A percentile compares a stretch with the other conserved stretches of the same genome.
phyloP scores from a whole-genome alignment of 371 early-diverging fungal species.

The Mucor irregularis region DNA sequence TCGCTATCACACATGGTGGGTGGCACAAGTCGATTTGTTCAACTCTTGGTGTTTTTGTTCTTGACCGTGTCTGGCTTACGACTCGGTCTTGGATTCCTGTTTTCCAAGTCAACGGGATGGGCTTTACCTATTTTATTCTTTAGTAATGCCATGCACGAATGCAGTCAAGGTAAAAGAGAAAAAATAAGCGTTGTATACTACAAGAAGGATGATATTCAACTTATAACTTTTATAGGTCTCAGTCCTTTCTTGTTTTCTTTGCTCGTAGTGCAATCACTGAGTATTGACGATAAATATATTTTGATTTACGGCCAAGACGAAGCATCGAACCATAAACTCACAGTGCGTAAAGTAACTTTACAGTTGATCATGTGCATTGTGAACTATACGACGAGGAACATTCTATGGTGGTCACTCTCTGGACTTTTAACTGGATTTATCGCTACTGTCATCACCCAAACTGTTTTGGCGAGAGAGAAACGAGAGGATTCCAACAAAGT shows the following conservation, averaged over 20 bases:
- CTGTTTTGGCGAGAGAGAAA: conserved; percentile 10
- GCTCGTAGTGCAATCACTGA: conserved; percentile 56
- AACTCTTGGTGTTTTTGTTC: conserved; percentile 30
- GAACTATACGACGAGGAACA: conserved; percentile 41
- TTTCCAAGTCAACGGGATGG: conserved; percentile 60
- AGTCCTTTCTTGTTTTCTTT: conserved; percentile 60
- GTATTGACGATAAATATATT: conserved; percentile 56
- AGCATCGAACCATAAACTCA: conserved; percentile 26
- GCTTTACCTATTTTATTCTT: conserved; percentile 59
- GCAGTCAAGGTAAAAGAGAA: conserved; percentile 54
- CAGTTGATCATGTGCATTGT: conserved; percentile 44
- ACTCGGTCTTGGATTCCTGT: conserved; percentile 49
- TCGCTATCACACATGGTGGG: conserved; percentile 48
- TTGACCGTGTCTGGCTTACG: conserved; percentile 35
- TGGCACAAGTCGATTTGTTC: conserved; percentile 45
- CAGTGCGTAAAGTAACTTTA: conserved; percentile 32
- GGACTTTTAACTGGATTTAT: conserved; percentile 43
- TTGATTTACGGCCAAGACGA: conserved; percentile 39
- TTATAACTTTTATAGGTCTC: conserved; percentile 36
- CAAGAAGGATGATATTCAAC: not conserved
- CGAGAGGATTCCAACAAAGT: conserved; percentile 25
- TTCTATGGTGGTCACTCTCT: conserved; percentile 52
- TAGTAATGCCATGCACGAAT: conserved; percentile 61
- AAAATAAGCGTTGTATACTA: not conserved
- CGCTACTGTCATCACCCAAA: conserved; percentile 25